A percentile compares a stretch with the other conserved stretches of the same genome.
Conservation (phyloP, 371 early-diverging fungal species). For the Phascolomyces articulosus region DNA sequence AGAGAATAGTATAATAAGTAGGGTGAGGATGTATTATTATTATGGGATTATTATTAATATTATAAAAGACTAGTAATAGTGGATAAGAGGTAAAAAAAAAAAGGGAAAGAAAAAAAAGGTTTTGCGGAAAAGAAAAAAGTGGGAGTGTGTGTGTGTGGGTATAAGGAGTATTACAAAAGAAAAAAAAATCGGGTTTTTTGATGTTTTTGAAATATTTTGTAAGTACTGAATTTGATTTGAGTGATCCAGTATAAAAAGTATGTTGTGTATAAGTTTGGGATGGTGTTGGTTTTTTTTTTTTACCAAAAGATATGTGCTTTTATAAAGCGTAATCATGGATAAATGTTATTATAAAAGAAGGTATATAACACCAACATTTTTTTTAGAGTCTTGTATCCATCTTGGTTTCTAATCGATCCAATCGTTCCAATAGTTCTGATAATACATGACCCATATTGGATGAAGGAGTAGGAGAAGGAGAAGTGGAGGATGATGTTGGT, state of each 20-base stretch:
- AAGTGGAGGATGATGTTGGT: constrained; percentile 7
- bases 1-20: no score
- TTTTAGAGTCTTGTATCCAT: constrained; percentile 19
- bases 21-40: no score
- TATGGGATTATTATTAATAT: no score
- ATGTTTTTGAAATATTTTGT: no score
- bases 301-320: no score
- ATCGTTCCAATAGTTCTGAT: constrained; percentile 30
- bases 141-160: neutral
- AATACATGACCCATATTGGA: constrained; percentile 13
- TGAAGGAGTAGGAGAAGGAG: constrained; percentile 20
- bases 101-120: neutral
- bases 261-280: neutral
- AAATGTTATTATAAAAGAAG: no score
- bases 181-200: no score
- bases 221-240: no score
- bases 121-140: neutral
- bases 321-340: no score
- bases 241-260: no score
- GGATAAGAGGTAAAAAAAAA: neutral
- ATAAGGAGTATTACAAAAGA: constrained; percentile 7
- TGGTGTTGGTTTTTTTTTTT: neutral
- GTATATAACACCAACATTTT: neutral
- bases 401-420: constrained; percentile 35
- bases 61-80: no score